phyloP scores from a whole-genome alignment of 805 yeast species.

The Metschnikowia borealis region DNA sequence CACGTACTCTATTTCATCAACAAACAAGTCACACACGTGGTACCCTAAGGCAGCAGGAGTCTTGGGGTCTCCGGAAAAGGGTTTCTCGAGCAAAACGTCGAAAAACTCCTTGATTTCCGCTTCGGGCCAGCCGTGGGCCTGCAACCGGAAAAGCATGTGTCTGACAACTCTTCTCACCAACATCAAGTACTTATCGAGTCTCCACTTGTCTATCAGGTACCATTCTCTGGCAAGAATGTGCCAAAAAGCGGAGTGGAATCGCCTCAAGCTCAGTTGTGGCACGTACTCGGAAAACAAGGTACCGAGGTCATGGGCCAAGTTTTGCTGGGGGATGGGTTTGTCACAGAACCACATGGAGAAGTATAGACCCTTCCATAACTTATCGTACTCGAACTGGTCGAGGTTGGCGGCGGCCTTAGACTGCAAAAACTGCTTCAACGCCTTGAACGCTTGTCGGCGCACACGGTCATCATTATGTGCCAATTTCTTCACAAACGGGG shows the following conservation, averaged over 20 bases:
- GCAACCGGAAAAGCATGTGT: constrained; percentile 57
- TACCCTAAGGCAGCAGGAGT: constrained; percentile 74
- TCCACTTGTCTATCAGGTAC: constrained; percentile 76
- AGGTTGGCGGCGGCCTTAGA: constrained; percentile 37
- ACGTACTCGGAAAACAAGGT: constrained; percentile 45
- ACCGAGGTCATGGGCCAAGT: constrained; percentile 72
- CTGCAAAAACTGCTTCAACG: constrained; percentile 56
- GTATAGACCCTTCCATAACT: constrained; percentile 94
- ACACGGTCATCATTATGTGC: constrained; percentile 79
- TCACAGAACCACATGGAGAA: constrained; percentile 97
- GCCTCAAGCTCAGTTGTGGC: constrained; percentile 39
- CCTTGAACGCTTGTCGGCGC: constrained; percentile 68
- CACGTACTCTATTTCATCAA: constrained; percentile 78
- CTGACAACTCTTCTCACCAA: constrained; percentile 73
- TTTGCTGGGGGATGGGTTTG: constrained; percentile 87
- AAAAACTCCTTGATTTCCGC: constrained; percentile 44
- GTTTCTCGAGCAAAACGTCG: constrained; percentile 38
- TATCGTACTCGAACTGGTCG: constrained; percentile 57
- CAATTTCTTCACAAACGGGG: constrained; percentile 68
- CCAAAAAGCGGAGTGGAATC: constrained; percentile 79
- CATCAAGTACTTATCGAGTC: constrained; percentile 83
- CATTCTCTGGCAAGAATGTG: constrained; percentile 72
- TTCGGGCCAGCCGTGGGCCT: constrained; percentile 47
- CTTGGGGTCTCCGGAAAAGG: constrained; percentile 55
- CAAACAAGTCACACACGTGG: constrained; percentile 77